Base-by-base conservation (phyloP, 139 green algal genomes). In the Marvania coccoides region DNA sequence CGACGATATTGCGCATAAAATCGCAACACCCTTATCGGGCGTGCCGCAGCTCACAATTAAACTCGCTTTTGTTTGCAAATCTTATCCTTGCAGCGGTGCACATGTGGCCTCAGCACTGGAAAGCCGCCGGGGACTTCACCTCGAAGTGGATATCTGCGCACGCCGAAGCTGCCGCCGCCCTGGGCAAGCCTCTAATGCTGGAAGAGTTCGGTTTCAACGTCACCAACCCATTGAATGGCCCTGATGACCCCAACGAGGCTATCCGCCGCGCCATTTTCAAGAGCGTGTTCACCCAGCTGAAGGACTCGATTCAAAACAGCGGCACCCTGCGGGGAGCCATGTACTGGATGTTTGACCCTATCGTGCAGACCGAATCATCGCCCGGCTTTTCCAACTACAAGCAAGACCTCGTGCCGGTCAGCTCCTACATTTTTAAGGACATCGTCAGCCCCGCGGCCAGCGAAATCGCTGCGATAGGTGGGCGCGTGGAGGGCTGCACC, bases 201-300 rank as follows among this genome's bases (percentile, higher is more conserved):
- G 78, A 85, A 57, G 78, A 85, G 69, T 85, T 80, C 65, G 74
- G 75, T 15, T 80, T 80, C 63, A 73, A 81, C 26, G 72, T 82
- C 36, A 48, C 48, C 8, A 40, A 40, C 47, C 58, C 48, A 23
- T 12, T 28, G 10, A 31, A 59, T 23, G n/a, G n/a, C n/a, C 34
- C 34, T 35, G 6, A 33, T 39, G n/a, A 38, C 12, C 30, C 9
- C 9, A 31, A 59, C 10, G 48, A 59, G 9, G 37, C 30, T 28
- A 59, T 59, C 12, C 42, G 42, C 19, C 19, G 42, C 19, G 9
- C 9, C 9, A 59, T 15, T 9, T 59, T 40, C 65, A 63, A 38
- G 63, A 45, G 34, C n/a, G 65, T 62, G 30, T 40, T 67, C 4
- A 42, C 24, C 15, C 28, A 38, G 4, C 24, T 74, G 33, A 37